These are phyloP conservation scores for Logfia minima DNA, from an alignment of 129 eudicot species.

Conservation along the genomic window DNA sequence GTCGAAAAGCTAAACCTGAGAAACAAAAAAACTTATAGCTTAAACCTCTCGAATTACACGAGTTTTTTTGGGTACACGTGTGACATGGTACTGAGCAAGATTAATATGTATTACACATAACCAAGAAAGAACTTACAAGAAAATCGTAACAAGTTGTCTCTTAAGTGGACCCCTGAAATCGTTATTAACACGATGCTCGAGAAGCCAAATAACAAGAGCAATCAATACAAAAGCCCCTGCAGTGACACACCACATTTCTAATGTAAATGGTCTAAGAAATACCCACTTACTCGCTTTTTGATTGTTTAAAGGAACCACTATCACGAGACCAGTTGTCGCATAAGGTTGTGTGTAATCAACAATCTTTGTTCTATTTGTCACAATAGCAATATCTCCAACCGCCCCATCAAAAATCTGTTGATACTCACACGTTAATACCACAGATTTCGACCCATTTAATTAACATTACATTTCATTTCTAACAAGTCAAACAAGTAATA, in stretches of 20 bases:
- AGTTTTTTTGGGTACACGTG: background rate
- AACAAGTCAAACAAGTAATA: background rate
- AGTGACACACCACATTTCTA: conserved; percentile 63
- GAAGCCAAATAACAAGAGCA: conserved; percentile 70
- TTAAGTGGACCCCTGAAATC: conserved; percentile 78
- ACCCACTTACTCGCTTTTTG: conserved; percentile 62
- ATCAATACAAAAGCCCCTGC: conserved; percentile 57
- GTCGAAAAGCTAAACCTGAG: conserved; percentile 89
- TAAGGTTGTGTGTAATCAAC: conserved; percentile 88
- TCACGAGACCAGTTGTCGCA: conserved; percentile 67
- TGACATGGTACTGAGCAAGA: background rate
- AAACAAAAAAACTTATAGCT: conserved; percentile 14
- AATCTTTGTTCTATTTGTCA: conserved; percentile 65
- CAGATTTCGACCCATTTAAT: background rate
- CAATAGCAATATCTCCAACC: conserved; percentile 79
- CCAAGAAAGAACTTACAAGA: conserved; percentile 47
- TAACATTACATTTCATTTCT: background rate
- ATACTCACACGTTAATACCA: conserved; percentile 9
- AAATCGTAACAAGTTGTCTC: conserved; percentile 58
- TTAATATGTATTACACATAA: background rate
- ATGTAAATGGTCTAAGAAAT: conserved; percentile 64
- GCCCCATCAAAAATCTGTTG: conserved; percentile 75
- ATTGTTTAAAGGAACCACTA: conserved; percentile 59
- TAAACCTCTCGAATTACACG: background rate
- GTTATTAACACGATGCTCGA: conserved; percentile 77